Percentiles rank a stretch among this genome's conserved stretches.
phyloP scores from a whole-genome alignment of 2,329 filamentous ascomycete genomes.

The Fusarium sp. region DNA sequence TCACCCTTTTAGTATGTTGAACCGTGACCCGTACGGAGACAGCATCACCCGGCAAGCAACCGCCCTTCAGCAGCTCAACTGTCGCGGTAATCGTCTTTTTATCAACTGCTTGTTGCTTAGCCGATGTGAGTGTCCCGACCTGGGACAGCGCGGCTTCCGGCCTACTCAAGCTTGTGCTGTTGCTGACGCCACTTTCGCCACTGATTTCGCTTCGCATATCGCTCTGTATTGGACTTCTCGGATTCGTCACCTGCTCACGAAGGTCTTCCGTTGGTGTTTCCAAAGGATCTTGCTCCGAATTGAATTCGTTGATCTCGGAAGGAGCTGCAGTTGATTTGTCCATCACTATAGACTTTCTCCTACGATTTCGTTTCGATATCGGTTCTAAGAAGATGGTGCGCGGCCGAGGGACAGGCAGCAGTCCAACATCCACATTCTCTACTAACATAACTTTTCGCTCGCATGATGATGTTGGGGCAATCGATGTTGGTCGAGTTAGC shows the following conservation, averaged over 20 bases:
- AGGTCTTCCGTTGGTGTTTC: slow-evolving; percentile 54
- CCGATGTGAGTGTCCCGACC: slow-evolving; percentile 45
- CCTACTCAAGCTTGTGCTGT: slow-evolving; percentile 69
- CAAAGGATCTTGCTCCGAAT: slow-evolving; percentile 50
- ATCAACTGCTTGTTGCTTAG: slow-evolving; percentile 58
- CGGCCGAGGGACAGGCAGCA: slow-evolving; percentile 77
- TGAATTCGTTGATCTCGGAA: slow-evolving; percentile 51
- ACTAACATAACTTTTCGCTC: slow-evolving; percentile 83
- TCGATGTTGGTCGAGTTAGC: slow-evolving; percentile 86
- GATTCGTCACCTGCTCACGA: slow-evolving; percentile 49
- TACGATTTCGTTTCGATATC: slow-evolving; percentile 75
- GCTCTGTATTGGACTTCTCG: slow-evolving; percentile 57
- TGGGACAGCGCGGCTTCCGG: slow-evolving; percentile 54
- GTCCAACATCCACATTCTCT: slow-evolving; percentile 86
- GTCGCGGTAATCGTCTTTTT: slow-evolving; percentile 87
- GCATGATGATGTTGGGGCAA: slow-evolving; percentile 81
- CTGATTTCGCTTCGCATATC: slow-evolving; percentile 75
- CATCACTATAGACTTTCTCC: slow-evolving; percentile 64
- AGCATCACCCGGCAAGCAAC: slow-evolving; percentile 85
- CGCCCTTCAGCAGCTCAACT: slow-evolving; percentile 82
- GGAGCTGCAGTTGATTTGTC: slow-evolving; percentile 57
- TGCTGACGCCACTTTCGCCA: slow-evolving; percentile 74
- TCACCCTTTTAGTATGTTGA: slow-evolving; percentile 87
- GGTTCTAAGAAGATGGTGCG: slow-evolving; percentile 89
- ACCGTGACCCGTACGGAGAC: slow-evolving; percentile 83